Base-by-base conservation (phyloP, 805 yeast genomes). In the Metschnikowia koreensis region DNA sequence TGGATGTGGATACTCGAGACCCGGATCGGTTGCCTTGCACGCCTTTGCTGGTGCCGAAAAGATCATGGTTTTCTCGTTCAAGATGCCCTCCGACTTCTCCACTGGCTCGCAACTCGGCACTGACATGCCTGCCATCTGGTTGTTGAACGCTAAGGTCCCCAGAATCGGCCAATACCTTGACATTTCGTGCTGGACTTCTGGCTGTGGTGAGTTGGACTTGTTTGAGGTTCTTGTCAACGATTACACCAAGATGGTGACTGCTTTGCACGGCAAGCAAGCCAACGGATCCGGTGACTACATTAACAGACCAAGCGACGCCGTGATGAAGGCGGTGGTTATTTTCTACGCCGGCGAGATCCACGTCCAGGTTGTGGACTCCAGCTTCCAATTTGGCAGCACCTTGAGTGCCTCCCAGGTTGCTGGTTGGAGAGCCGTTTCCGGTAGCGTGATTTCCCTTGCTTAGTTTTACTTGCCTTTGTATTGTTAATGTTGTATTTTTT, bases 61-160 rank as follows among this genome's bases (percentile, higher is more conserved):
- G 81, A 83, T 93, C 67, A 92, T 94, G 70, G 86, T 90, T 47
- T 89, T 94, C 68, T 97, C 93, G 77, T 94, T 94, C 75, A 76
- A 79, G 68, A 94, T 94, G 99, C 99, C 99, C 58, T 66, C 81
- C 53, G 75, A 79, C 55, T 67, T 79, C 43, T 65, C 76, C 34
- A 68, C 65, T 64, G 55, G 55, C 40, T 36, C 48, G 11, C 27
- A 28, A 10, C 8, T 16, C 16, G 52, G 52, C 13, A 44, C 54
- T 12, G 97, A 94, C 71, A 93, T 94, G 98, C 99, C 99, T 60
- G 98, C 99, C 56, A 81, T 92, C 63, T 92, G 98, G 98, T 77
- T 92, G 71, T 82, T 92, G 69, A 92, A 92, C 71, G 97, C 97
- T 56, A 88, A 89, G 79, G 86, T 92, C 66, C 97, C 99, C 74